Evolutionary conservation across 129 eudicot species (phyloP).

Genomic region (Rutidosis leptorrhynchoides): DNA sequence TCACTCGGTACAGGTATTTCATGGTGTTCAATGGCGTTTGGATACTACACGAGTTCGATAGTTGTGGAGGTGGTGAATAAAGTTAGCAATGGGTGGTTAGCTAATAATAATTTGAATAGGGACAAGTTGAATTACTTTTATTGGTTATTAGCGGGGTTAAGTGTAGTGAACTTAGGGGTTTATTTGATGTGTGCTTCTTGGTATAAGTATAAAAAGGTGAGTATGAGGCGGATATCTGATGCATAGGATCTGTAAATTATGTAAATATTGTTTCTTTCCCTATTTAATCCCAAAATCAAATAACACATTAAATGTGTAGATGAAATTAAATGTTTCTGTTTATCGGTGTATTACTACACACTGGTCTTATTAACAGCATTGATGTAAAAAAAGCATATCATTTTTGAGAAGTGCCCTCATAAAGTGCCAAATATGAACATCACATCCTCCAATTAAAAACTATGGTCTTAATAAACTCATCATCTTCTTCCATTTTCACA

Average conservation of each 20-base stretch:
- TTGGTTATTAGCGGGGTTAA: constrained; percentile 57
- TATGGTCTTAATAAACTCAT: too few relatives aligned
- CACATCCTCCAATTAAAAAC: too few relatives aligned
- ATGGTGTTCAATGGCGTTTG: constrained; percentile 81
- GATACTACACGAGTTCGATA: constrained; percentile 64
- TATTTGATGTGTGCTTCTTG: constrained; percentile 67
- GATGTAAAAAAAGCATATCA: too few relatives aligned
- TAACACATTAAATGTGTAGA: neutral
- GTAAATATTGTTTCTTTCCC: too few relatives aligned
- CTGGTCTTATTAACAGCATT: too few relatives aligned
- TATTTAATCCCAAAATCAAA: constrained; percentile 7
- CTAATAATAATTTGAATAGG: constrained; percentile 63
- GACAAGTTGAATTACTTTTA: constrained; percentile 68
- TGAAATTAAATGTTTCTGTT: too few relatives aligned
- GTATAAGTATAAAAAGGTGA: constrained; percentile 63
- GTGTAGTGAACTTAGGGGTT: constrained; percentile 60
- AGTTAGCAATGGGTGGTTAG: constrained; percentile 75
- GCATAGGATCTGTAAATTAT: constrained; percentile 23
- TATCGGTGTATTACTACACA: too few relatives aligned
- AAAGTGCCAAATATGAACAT: too few relatives aligned
- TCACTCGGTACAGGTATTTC: constrained; percentile 69
- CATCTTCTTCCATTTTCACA: too few relatives aligned
- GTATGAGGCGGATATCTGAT: constrained; percentile 33
- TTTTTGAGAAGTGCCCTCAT: too few relatives aligned
- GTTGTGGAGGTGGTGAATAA: constrained; percentile 67